A percentile compares a stretch with the other conserved stretches of the same genome.
These are phyloP conservation scores for Magnaporthales sp. DNA, from an alignment of 2,329 filamentous ascomycete species.

Conservation along the genomic window DNA sequence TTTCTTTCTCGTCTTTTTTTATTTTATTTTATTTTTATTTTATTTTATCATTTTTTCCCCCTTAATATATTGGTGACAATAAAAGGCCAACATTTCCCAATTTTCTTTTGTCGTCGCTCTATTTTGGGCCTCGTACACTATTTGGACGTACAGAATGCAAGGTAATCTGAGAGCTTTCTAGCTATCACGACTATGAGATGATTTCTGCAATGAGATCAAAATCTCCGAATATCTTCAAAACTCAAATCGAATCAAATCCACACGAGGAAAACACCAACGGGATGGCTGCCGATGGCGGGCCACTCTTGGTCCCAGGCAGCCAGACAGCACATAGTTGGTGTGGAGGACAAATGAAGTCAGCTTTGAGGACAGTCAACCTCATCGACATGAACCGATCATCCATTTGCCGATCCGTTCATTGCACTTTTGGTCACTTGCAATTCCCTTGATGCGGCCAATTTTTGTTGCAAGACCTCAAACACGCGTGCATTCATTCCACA, in stretches of 20 bases:
- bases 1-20: neutral
- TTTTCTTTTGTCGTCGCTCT: neutral
- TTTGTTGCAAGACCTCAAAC: neutral
- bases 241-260: neutral
- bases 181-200: neutral
- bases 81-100: neutral
- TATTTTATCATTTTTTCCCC: neutral
- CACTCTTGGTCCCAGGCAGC: neutral
- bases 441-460: neutral
- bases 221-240: neutral
- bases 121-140: neutral
- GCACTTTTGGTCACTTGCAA: neutral
- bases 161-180: neutral
- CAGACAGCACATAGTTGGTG: neutral
- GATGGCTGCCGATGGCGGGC: neutral
- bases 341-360: neutral
- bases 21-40: neutral
- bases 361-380: neutral
- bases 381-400: neutral
- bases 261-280: neutral
- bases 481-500: neutral
- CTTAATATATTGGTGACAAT: no score
- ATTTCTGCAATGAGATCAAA: neutral
- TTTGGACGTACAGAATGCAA: neutral
- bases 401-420: neutral